Percentiles rank a stretch among this genome's conserved stretches.
These are phyloP conservation scores for Didymella exigua DNA, from an alignment of 2,329 filamentous ascomycete genomes.

Conservation along the genomic window DNA sequence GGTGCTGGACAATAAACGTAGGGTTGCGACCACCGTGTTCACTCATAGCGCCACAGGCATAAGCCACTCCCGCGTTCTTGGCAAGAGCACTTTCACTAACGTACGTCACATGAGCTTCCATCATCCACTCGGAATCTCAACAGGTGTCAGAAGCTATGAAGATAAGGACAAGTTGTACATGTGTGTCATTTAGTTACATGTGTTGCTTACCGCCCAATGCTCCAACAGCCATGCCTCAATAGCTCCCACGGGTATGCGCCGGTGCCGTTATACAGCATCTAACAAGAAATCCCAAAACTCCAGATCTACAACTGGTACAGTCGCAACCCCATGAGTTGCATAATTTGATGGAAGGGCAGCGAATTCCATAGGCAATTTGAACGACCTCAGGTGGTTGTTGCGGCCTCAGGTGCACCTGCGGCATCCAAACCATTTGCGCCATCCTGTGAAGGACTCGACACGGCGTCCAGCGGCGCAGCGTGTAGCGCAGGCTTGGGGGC, in stretches of 20 bases:
- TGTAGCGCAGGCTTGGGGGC: slow-evolving; percentile 79
- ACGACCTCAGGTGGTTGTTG: slow-evolving; percentile 17
- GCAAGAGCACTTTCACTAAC: slow-evolving; percentile 5
- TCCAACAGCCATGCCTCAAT: slow-evolving; percentile 20
- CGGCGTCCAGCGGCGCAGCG: slow-evolving; percentile 79
- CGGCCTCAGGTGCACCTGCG: slow-evolving; percentile 19
- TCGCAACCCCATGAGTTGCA: slow-evolving; percentile 9
- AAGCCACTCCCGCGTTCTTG: slow-evolving; percentile 24
- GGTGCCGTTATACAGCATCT: slow-evolving; percentile 11
- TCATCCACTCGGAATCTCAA: no score
- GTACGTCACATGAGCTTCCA: slow-evolving; percentile 18
- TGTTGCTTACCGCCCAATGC: slow-evolving; percentile 24
- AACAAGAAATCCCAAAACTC: slow-evolving; percentile 19
- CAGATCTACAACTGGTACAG: slow-evolving; percentile 18
- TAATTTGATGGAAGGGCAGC: slow-evolving; percentile 1
- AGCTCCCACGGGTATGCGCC: slow-evolving; percentile 27
- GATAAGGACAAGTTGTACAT: not conserved
- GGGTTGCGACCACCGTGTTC: slow-evolving; percentile 40
- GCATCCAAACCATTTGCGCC: slow-evolving; percentile 31
- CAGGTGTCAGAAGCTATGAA: not conserved
- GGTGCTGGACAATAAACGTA: slow-evolving; percentile 33
- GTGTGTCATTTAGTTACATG: slow-evolving; percentile 27
- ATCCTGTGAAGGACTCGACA: slow-evolving; percentile 51
- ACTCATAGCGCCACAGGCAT: slow-evolving; percentile 30
- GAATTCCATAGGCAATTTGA: not conserved